phyloP scores from a whole-genome alignment of 352 stramenopile species.

The Discostella stelligera region DNA sequence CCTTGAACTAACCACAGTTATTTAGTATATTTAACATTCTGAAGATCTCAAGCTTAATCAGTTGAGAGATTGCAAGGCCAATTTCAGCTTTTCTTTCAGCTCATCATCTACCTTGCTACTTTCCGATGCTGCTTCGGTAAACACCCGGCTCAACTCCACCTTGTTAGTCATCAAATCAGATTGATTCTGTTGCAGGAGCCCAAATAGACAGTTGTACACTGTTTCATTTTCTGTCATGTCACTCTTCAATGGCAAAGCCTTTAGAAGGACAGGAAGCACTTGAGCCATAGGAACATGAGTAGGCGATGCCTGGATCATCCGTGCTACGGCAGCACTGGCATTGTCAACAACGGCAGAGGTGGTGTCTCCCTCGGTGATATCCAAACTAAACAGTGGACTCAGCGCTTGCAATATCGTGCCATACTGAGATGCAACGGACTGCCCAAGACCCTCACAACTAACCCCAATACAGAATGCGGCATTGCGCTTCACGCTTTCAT shows the following conservation, averaged over 20 bases:
- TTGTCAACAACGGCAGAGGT: constrained; percentile 91
- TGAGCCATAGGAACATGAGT: constrained; percentile 87
- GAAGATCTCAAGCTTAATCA: constrained; percentile 14
- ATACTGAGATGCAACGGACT: constrained; percentile 85
- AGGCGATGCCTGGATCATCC: constrained; percentile 89
- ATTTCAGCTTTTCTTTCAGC: constrained; percentile 71
- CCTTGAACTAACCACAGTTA: too few relatives aligned
- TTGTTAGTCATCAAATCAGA: constrained; percentile 71
- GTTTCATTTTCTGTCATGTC: constrained; percentile 95
- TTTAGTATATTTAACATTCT: too few relatives aligned
- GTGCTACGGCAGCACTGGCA: constrained; percentile 88
- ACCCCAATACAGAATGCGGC: constrained; percentile 93
- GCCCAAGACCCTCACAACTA: constrained; percentile 83
- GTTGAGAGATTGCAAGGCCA: constrained; percentile 56
- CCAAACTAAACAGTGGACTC: constrained; percentile 86
- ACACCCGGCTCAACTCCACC: constrained; percentile 65
- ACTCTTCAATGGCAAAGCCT: constrained; percentile 91
- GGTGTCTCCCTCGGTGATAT: constrained; percentile 69
- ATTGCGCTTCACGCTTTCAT: constrained; percentile 92
- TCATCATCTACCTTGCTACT: constrained; percentile 75
- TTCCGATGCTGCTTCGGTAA: constrained; percentile 60
- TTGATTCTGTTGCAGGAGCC: constrained; percentile 90
- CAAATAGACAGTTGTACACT: constrained; percentile 92
- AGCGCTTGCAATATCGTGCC: constrained; percentile 89
- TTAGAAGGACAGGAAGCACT: constrained; percentile 92